Conservation (phyloP, 768 basidiomycete genomes). For the Amanita rimosa region DNA sequence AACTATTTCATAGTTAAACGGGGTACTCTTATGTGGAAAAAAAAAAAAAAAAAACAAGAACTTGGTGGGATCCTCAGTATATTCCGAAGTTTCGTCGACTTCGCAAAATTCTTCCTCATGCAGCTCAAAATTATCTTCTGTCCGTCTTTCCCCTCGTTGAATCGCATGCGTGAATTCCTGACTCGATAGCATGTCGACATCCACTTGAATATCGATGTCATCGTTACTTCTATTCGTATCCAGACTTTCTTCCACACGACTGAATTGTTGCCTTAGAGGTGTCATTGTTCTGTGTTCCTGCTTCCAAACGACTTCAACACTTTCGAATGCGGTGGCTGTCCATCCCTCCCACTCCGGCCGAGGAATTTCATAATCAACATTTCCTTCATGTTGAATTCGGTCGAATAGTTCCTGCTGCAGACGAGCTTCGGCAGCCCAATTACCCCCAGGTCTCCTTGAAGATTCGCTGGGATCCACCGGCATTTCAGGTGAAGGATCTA, state of each 20-base stretch:
- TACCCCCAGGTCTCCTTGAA: conserved; percentile 41
- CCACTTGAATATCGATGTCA: conserved; percentile 19
- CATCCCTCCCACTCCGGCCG: conserved; percentile 50
- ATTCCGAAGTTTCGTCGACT: neutral
- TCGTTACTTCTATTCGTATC: conserved; percentile 7
- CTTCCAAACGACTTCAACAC: conserved; percentile 81
- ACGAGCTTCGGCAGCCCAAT: conserved; percentile 63
- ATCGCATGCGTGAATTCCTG: conserved; percentile 30
- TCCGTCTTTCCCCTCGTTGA: conserved; percentile 14
- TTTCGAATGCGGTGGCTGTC: conserved; percentile 86
- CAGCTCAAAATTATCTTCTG: conserved; percentile 5
- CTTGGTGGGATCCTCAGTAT: neutral
- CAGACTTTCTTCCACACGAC: neutral
- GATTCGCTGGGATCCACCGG: conserved; percentile 61
- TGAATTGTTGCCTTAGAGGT: conserved; percentile 18
- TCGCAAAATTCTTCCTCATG: conserved; percentile 9
- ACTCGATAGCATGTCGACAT: conserved; percentile 45
- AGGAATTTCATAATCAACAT: conserved; percentile 10
- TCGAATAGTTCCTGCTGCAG: conserved; percentile 66
- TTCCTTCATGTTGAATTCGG: conserved; percentile 41
- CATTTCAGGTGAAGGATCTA: conserved; percentile 62
- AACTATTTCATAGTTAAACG: neutral
- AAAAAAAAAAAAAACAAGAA: neutral
- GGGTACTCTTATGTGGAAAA: neutral
- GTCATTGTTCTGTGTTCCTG: conserved; percentile 46